phyloP scores from a whole-genome alignment of 192 early-diverging fungal species.

The Paraglomus occultum region DNA sequence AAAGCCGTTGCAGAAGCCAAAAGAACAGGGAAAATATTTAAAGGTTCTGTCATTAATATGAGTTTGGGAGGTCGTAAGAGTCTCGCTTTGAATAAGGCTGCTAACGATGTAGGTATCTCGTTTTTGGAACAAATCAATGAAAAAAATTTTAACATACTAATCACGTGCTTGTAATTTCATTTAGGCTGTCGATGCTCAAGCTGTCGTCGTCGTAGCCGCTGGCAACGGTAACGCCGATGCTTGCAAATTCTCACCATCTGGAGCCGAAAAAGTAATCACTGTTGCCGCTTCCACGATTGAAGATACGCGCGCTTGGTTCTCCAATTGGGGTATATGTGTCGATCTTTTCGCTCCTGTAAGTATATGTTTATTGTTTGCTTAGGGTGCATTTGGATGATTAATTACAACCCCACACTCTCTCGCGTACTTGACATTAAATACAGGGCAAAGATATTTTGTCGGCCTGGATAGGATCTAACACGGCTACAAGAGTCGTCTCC shows the following conservation, averaged over 20 bases:
- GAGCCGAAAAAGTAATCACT: conserved; percentile 58
- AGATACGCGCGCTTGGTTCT: conserved; percentile 78
- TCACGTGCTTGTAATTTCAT: conserved; percentile 52
- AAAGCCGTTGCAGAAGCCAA: conserved; percentile 43
- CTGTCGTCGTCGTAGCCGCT: conserved; percentile 75
- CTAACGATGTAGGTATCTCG: conserved; percentile 56
- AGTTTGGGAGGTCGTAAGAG: conserved; percentile 83
- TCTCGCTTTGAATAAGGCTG: conserved; percentile 63
- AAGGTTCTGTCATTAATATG: conserved; percentile 93
- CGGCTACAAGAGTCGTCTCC: conserved; percentile 81
- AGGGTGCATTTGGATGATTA: too few relatives aligned
- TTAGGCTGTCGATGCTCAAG: conserved; percentile 48
- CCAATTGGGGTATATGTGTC: conserved; percentile 88
- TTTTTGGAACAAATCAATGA: too few relatives aligned
- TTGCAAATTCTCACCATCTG: conserved; percentile 59
- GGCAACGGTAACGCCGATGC: conserved; percentile 67
- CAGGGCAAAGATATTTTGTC: conserved; percentile 59
- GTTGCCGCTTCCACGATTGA: conserved; percentile 70
- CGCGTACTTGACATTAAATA: not conserved
- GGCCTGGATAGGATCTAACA: conserved; percentile 65
- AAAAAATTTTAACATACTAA: conserved; percentile 1
- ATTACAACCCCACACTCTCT: too few relatives aligned
- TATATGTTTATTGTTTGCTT: too few relatives aligned
- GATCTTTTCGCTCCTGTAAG: conserved; percentile 85
- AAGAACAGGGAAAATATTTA: conserved; percentile 57